These are phyloP conservation scores for Chytriomyces sp. DNA, from an alignment of 192 early-diverging fungal species.

Conservation along the genomic window DNA sequence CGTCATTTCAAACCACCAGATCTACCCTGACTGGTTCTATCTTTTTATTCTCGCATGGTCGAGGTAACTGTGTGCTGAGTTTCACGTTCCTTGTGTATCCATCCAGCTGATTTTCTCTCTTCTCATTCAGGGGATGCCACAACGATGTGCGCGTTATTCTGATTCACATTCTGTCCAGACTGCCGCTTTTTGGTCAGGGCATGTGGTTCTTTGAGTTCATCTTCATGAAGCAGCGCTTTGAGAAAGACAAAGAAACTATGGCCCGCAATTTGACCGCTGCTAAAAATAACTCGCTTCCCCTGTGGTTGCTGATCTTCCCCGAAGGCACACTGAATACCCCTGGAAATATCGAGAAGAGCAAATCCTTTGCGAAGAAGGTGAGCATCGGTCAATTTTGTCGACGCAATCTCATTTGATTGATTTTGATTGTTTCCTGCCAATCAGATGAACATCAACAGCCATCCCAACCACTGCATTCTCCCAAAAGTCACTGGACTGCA, in stretches of 20 bases:
- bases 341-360: slow-evolving; percentile 70
- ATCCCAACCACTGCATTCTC: slow-evolving; percentile 72
- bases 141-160: slow-evolving; percentile 91
- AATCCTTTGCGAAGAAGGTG: slow-evolving; percentile 69
- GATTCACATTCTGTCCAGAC: slow-evolving; percentile 75
- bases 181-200: slow-evolving; percentile 87
- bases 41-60: slow-evolving; percentile 54
- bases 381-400: background rate
- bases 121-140: slow-evolving; percentile 64
- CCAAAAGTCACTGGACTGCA: slow-evolving; percentile 85
- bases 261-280: slow-evolving; percentile 52
- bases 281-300: slow-evolving; percentile 56
- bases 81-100: background rate
- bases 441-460: slow-evolving; percentile 40
- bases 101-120: background rate
- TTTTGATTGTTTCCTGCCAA: background rate
- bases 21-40: slow-evolving; percentile 64
- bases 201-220: slow-evolving; percentile 96
- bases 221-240: slow-evolving; percentile 87
- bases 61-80: background rate
- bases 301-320: slow-evolving; percentile 94
- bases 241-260: slow-evolving; percentile 71
- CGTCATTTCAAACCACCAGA: slow-evolving; percentile 58
- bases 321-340: slow-evolving; percentile 92
- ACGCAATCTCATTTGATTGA: background rate